Base-by-base conservation (phyloP, 352 stramenopile genomes). In the Phytophthora vignae region DNA sequence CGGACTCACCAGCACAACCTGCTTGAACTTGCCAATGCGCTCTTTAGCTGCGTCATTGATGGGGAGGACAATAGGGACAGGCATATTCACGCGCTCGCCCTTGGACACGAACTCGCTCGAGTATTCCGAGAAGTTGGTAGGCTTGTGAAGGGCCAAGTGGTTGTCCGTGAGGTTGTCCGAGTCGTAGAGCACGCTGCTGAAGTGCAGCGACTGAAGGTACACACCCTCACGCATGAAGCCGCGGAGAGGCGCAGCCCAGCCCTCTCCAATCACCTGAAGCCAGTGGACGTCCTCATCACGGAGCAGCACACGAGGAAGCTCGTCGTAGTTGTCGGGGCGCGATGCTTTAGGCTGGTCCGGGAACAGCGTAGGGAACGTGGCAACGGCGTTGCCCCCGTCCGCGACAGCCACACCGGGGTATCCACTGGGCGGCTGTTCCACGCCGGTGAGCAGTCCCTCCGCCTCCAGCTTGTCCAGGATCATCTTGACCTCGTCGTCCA, bases 251-350 rank as follows among this genome's bases (percentile, higher is more conserved):
- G 92, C 87, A 7, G 97, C 97, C 97, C 97, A 99, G 29, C 97
- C 97, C 77, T 99, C 97, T 40, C 94, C 96, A 71, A 99, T 93
- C 38, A 98, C 96, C 75, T 99, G 97, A 17, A 99, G 82, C 97
- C 97, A 99, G 76, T 99, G 98, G 22, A 99, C 84, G 77, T 99
- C 97, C 76, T 99, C 97, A 71, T 99, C 95, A 21, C 93, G 98
- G 5, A 99, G 87, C 25, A 99, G 81, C 21, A 99, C 96, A 60
- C 98, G 97, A 6, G 93, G 82, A 57, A 98, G 67, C 77, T 81
- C 67, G 29, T 91, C 76, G 31, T 82, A 84, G 52, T 87, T 77
- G 36, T 71, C 55, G 3, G 74, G 68, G 11, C 19, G 61, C 3
- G 38, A 42, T 6, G 55, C 4, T 40, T 54, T 68, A 10, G 83